phyloP scores from a whole-genome alignment of 805 yeast genomes.

The Metschnikowia amazonensis region DNA sequence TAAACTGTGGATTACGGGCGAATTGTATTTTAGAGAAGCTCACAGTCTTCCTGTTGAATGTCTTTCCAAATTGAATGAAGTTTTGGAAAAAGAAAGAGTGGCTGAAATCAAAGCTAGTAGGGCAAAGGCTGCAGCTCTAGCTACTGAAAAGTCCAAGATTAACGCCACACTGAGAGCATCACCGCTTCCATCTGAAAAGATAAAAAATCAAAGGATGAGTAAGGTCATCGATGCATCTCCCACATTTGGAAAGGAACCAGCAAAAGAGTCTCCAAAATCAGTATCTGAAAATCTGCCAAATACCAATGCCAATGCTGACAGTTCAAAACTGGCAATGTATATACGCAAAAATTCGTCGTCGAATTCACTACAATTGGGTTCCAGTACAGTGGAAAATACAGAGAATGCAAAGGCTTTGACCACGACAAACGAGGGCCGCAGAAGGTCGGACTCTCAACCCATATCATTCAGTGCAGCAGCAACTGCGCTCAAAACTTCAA shows the following conservation, averaged over 20 bases:
- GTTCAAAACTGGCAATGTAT: neutral
- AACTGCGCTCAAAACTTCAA: conserved; percentile 23
- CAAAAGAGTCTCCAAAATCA: neutral
- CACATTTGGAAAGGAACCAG: neutral
- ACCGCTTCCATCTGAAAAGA: neutral
- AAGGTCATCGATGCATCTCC: neutral
- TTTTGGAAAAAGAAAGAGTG: conserved; percentile 8
- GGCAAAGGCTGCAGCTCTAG: conserved; percentile 3
- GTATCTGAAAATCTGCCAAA: neutral
- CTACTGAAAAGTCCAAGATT: conserved; percentile 4
- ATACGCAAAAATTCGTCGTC: conserved; percentile 9
- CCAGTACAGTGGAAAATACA: neutral
- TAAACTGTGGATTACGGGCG: conserved; percentile 41
- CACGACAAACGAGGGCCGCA: conserved; percentile 21
- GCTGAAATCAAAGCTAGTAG: conserved; percentile 7
- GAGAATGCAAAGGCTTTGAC: conserved; percentile 11
- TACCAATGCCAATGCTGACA: neutral
- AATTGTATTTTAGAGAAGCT: conserved; percentile 38
- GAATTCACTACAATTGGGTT: conserved; percentile 8
- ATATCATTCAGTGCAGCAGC: conserved; percentile 26
- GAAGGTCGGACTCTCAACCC: conserved; percentile 39
- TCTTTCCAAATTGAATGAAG: conserved; percentile 20
- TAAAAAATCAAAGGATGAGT: neutral
- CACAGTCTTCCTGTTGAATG: conserved; percentile 27
- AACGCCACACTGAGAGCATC: neutral